phyloP scores from a whole-genome alignment of 2,329 filamentous ascomycete genomes.

The Fusarium dimerum region DNA sequence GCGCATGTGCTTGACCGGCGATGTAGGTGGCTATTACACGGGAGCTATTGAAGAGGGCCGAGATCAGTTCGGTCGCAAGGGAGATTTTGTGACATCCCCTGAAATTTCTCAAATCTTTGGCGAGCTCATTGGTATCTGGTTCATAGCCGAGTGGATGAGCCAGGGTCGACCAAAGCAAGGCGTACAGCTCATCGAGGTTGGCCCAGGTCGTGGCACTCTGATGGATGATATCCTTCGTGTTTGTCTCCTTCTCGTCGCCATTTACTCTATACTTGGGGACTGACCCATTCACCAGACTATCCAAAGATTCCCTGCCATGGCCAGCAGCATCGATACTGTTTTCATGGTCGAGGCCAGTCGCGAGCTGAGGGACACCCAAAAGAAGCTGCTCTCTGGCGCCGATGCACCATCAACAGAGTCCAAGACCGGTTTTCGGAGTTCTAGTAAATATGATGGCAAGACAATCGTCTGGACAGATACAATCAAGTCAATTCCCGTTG shows the following conservation, averaged over 20 bases:
- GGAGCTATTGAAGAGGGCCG: constrained; percentile 65
- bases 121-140: constrained; percentile 91
- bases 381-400: constrained; percentile 75
- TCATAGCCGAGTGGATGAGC: constrained; percentile 93
- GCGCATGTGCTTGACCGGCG: constrained; percentile 95
- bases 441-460: constrained; percentile 71
- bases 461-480: constrained; percentile 92
- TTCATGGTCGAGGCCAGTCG: constrained; percentile 95
- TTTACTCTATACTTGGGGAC: neutral
- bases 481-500: constrained; percentile 75
- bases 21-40: constrained; percentile 92
- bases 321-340: constrained; percentile 76
- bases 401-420: constrained; percentile 68
- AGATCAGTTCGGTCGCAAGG: constrained; percentile 89
- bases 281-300: constrained; percentile 62
- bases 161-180: constrained; percentile 75
- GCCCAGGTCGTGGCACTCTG: constrained; percentile 88
- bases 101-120: constrained; percentile 98
- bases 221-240: constrained; percentile 96
- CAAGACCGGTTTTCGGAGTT: constrained; percentile 71
- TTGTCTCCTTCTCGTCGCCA: constrained; percentile 35
- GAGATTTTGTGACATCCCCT: constrained; percentile 95
- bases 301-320: constrained; percentile 77
- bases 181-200: constrained; percentile 90
- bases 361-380: constrained; percentile 75